Evolutionary conservation across 345 rosid species (phyloP).

Genomic region (Arabidopsis suecica): DNA sequence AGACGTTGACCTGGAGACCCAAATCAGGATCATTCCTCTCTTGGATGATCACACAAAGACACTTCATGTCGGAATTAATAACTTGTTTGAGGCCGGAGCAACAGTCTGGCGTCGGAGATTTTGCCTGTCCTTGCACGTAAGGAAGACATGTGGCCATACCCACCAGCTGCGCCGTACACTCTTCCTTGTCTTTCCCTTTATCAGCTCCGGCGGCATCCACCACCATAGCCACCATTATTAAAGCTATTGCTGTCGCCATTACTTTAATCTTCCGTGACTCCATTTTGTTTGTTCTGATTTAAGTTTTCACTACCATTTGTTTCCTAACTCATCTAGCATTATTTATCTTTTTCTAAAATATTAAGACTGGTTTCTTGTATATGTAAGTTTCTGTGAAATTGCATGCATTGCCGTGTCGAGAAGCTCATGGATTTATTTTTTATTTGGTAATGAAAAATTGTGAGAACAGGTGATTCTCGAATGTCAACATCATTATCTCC

Average conservation of each 20-base stretch:
- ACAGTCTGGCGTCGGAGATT: conserved; percentile 79
- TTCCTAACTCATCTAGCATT: too few relatives aligned
- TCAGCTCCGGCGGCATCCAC: conserved; percentile 44
- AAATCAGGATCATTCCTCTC: conserved; percentile 75
- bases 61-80: conserved; percentile 58
- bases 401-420: too few relatives aligned
- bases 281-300: conserved; percentile 8
- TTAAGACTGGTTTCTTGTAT: too few relatives aligned
- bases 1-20: conserved; percentile 70
- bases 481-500: too few relatives aligned
- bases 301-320: too few relatives aligned
- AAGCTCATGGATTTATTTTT: too few relatives aligned
- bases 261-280: conserved; percentile 22
- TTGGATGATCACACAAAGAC: conserved; percentile 69
- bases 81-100: conserved; percentile 74
- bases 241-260: conserved; percentile 6
- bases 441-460: too few relatives aligned
- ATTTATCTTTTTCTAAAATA: too few relatives aligned
- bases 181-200: conserved; percentile 59
- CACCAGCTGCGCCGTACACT: conserved; percentile 60
- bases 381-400: too few relatives aligned
- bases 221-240: conserved; percentile 1
- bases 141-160: conserved; percentile 75
- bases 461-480: too few relatives aligned
- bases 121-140: conserved; percentile 72